phyloP scores from a whole-genome alignment of 352 stramenopile species.

The Globisporangium emineosum region DNA sequence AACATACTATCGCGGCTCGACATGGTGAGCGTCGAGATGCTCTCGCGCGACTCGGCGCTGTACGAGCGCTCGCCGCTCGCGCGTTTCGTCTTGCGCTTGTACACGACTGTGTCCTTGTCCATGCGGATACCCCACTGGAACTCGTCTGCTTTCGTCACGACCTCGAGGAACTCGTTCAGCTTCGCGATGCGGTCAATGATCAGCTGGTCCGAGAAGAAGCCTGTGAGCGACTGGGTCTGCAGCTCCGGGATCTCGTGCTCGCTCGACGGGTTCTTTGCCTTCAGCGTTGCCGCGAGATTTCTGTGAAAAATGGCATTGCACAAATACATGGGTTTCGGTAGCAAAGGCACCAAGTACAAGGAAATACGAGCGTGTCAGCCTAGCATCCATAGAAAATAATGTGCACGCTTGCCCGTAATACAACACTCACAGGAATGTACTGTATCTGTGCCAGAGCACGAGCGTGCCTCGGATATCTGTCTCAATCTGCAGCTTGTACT shows the following conservation, averaged over 20 bases:
- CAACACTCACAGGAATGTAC: slow-evolving; percentile 74
- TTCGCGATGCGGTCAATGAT: slow-evolving; percentile 84
- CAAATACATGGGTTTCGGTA: neutral
- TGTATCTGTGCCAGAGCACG: slow-evolving; percentile 87
- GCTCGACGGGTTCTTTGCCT: slow-evolving; percentile 73
- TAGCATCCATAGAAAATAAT: neutral
- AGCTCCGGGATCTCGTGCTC: slow-evolving; percentile 78
- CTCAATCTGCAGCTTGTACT: slow-evolving; percentile 82
- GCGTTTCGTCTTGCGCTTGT: slow-evolving; percentile 87
- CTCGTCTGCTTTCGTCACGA: slow-evolving; percentile 79
- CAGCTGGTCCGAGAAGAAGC: slow-evolving; percentile 83
- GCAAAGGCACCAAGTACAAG: neutral
- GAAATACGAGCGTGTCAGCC: neutral
- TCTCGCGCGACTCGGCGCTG: slow-evolving; percentile 65
- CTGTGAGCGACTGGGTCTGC: slow-evolving; percentile 78
- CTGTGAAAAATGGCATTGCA: slow-evolving; percentile 19
- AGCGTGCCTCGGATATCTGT: slow-evolving; percentile 84
- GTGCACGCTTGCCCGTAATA: neutral
- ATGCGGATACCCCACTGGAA: slow-evolving; percentile 90
- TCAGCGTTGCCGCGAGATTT: slow-evolving; percentile 76
- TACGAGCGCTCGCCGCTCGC: slow-evolving; percentile 46
- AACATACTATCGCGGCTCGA: slow-evolving; percentile 79
- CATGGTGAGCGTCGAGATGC: slow-evolving; percentile 74
- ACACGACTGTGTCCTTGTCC: slow-evolving; percentile 88
- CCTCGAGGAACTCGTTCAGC: slow-evolving; percentile 85